These are phyloP conservation scores for Baorangia bicolor DNA, from an alignment of 768 basidiomycete genomes.

Conservation along the genomic window DNA sequence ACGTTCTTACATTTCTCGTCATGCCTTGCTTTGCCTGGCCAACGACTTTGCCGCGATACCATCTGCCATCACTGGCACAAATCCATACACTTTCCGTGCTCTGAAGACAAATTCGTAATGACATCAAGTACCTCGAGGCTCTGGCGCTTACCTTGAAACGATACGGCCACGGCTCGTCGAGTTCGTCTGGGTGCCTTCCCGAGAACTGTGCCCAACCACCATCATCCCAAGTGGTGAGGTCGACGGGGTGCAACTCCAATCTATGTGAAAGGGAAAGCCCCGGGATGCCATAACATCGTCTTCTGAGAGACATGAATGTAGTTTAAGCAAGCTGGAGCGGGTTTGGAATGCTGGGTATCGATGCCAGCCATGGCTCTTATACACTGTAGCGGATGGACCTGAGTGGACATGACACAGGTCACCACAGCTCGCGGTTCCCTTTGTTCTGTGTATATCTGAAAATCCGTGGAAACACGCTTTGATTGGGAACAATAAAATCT, in stretches of 20 bases:
- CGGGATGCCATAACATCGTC: not conserved
- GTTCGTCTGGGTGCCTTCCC: conserved; percentile 36
- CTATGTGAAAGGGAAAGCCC: not conserved
- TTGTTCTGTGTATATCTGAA: conserved; percentile 17
- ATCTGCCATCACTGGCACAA: conserved; percentile 47
- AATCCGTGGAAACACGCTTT: conserved; percentile 8
- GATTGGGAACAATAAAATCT: conserved; percentile 12
- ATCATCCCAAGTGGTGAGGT: conserved; percentile 29
- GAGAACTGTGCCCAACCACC: conserved; percentile 19
- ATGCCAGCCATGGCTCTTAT: conserved; percentile 12
- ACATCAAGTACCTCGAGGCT: not conserved
- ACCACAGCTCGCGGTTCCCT: conserved; percentile 14
- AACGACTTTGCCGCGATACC: conserved; percentile 50
- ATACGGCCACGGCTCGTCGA: conserved; percentile 53
- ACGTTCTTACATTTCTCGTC: conserved; percentile 44
- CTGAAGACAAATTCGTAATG: conserved; percentile 26
- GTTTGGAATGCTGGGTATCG: not conserved
- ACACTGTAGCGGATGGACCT: not conserved
- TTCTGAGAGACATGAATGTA: conserved; percentile 3
- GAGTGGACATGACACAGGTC: conserved; percentile 13
- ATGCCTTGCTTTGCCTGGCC: conserved; percentile 43
- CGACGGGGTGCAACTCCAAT: conserved; percentile 18
- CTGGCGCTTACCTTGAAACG: conserved; percentile 41
- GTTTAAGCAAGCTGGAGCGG: not conserved
- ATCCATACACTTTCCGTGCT: conserved; percentile 53